Base-by-base conservation (phyloP, 495 filamentous ascomycete species). In the Barbatosphaeria neglecta region DNA sequence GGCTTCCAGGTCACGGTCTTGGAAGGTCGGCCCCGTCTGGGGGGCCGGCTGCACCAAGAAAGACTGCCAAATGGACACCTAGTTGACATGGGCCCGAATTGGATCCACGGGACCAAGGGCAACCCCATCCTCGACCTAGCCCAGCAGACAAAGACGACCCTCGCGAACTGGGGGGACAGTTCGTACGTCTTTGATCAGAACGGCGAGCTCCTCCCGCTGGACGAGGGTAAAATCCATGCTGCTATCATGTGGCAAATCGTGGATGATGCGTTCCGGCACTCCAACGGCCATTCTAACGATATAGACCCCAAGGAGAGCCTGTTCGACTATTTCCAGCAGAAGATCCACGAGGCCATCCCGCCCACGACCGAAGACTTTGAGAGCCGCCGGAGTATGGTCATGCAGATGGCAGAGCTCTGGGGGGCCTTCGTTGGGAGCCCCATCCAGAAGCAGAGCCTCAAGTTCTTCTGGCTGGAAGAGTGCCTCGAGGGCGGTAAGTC, bases 381-480 rank as follows among this genome's bases (percentile, higher is more conserved):
- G 45, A 52, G 58, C 15, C 73, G 72, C 48, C 72, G 77, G 41
- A 68, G 76, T 37, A 55, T 69, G 2, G 60, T 87, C 1, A 59
- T 88, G 13, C 74, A 86, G 45, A 68, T 85, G 56, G 74, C 80
- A 17, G 76, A 81, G 45, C 70, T 86, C 44, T 98, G 92, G 92
- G 90, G 90, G 2, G 77, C 81, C 3, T 94, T 92, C 62, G 82
- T 95, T 18, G 92, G 92, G 9, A 86, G 84, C 39, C 72, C 78
- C 16, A 72, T 95, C 37, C 69, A 75, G 45, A 76, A 61, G 37
- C 92, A 98, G 56, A 94, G 88, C 62, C 58, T 98, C 45, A 92
- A 83, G 59, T 95, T 87, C 65, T 93, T 96, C 55, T 90, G 83
- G 74, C 58, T 98, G n/a, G 92, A 98, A 63, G 88, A 96, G 65